Percentiles rank a stretch among this genome's conserved stretches.
Conservation (phyloP, 352 stramenopile genomes). For the Globisporangium viniferum region DNA sequence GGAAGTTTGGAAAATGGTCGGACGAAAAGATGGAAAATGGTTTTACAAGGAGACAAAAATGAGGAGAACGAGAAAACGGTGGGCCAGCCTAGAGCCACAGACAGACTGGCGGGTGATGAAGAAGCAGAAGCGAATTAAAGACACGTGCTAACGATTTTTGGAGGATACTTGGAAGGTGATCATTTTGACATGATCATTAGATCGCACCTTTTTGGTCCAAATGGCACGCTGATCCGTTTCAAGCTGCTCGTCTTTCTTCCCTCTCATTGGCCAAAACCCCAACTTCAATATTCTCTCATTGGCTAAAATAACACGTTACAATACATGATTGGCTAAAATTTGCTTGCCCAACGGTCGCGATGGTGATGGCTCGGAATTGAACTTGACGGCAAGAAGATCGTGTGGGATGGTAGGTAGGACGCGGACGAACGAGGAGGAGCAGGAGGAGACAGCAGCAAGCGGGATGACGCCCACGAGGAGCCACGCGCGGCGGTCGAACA, state of each 20-base stretch:
- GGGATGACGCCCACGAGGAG: slow-evolving; percentile 1
- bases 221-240: background rate
- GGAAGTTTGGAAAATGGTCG: background rate
- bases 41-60: background rate
- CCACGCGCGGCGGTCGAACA: background rate
- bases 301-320: background rate
- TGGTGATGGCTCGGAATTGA: background rate
- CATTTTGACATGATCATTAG: background rate
- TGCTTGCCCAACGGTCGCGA: background rate
- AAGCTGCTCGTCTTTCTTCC: background rate
- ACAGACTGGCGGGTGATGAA: background rate
- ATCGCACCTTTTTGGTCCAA: slow-evolving; percentile 3
- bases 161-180: background rate
- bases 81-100: background rate
- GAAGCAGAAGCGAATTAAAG: slow-evolving; percentile 2
- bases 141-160: slow-evolving; percentile 3
- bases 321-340: slow-evolving; percentile 3
- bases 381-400: slow-evolving; percentile 8
- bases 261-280: background rate
- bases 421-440: background rate
- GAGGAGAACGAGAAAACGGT: background rate
- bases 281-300: background rate
- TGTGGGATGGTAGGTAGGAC: background rate
- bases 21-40: background rate
- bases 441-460: background rate